These are phyloP conservation scores for Paracoccidioides lutzii DNA, from an alignment of 2,329 filamentous ascomycete species.

Conservation along the genomic window DNA sequence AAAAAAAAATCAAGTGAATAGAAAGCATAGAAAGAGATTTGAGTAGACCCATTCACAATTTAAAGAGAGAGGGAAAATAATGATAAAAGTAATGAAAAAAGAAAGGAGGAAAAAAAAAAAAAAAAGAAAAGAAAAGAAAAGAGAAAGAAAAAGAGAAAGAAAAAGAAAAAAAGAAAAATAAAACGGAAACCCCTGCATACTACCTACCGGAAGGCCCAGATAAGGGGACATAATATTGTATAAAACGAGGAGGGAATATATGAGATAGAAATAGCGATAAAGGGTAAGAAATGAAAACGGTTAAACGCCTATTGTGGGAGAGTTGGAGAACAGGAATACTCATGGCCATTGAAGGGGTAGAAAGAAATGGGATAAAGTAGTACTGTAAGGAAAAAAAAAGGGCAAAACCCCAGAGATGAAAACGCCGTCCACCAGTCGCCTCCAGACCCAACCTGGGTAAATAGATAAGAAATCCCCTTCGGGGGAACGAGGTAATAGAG, in stretches of 20 bases:
- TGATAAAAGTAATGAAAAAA: neutral
- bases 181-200: neutral
- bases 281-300: too few relatives aligned
- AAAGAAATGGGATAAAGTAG: too few relatives aligned
- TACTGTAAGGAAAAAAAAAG: constrained; percentile 2
- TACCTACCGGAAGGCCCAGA: too few relatives aligned
- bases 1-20: neutral
- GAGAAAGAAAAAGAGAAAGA: neutral
- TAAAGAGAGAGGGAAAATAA: neutral
- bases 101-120: neutral
- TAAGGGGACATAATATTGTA: too few relatives aligned
- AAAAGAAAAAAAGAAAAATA: neutral
- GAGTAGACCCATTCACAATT: neutral
- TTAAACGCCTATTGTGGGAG: too few relatives aligned
- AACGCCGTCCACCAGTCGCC: too few relatives aligned
- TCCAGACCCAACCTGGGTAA: neutral
- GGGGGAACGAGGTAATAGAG: neutral
- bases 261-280: too few relatives aligned
- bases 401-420: too few relatives aligned
- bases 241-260: too few relatives aligned
- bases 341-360: too few relatives aligned
- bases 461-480: too few relatives aligned
- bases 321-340: too few relatives aligned
- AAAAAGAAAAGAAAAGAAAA: constrained; percentile 8
- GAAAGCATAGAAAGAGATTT: neutral